A percentile compares a stretch with the other conserved stretches of the same genome.
phyloP scores from a whole-genome alignment of 176 grass and related monocot species.

The Elymus sibiricus region DNA sequence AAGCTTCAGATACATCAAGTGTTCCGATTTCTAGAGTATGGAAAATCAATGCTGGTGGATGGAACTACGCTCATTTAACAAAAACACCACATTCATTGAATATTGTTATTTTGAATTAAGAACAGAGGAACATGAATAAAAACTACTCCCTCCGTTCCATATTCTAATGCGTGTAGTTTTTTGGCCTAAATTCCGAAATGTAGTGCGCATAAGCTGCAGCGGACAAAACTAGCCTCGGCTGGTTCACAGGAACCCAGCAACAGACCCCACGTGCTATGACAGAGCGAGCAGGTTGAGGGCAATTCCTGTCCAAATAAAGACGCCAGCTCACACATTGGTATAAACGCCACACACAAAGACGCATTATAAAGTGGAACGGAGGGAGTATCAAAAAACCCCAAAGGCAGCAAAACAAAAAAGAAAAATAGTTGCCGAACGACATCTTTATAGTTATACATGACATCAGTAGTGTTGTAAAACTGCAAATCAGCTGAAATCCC shows the following conservation, averaged over 20 bases:
- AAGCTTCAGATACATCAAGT: not conserved
- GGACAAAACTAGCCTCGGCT: too few relatives aligned
- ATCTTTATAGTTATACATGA: not conserved
- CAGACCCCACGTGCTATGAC: too few relatives aligned
- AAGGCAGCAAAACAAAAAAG: not conserved
- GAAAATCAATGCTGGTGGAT: not conserved
- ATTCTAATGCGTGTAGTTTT: too few relatives aligned
- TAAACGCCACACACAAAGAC: too few relatives aligned
- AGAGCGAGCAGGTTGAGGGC: too few relatives aligned
- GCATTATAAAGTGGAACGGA: too few relatives aligned
- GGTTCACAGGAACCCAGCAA: too few relatives aligned
- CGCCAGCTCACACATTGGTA: too few relatives aligned
- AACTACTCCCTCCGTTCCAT: too few relatives aligned
- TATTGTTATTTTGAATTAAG: not conserved
- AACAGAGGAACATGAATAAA: not conserved
- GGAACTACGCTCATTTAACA: not conserved
- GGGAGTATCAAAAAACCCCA: not conserved
- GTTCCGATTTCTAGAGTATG: not conserved
- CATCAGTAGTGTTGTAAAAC: constrained; percentile 3
- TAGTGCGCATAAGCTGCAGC: too few relatives aligned
- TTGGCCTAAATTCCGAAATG: too few relatives aligned
- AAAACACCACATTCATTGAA: not conserved
- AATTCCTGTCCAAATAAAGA: too few relatives aligned
- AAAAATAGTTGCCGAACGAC: not conserved
- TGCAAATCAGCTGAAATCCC: not conserved